These are phyloP conservation scores for Erysimum cheiri DNA, from an alignment of 441 rosid species.

Conservation along the genomic window DNA sequence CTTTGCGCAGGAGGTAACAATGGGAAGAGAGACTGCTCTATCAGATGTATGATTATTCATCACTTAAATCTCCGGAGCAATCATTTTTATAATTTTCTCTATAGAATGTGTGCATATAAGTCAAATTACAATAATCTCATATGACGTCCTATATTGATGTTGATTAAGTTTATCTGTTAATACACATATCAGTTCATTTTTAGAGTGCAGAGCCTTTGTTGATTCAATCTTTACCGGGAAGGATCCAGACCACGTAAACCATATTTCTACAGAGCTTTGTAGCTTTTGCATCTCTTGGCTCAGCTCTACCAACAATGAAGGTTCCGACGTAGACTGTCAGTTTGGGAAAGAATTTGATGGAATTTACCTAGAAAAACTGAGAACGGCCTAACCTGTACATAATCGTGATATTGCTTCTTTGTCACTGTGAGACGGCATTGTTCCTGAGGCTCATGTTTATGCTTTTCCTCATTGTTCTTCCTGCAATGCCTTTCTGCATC, in stretches of 20 bases:
- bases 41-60: slow-evolving; percentile 20
- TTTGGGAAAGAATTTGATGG: slow-evolving; percentile 19
- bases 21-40: slow-evolving; percentile 54
- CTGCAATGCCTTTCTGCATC: slow-evolving; percentile 95
- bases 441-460: slow-evolving; percentile 86
- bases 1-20: slow-evolving; percentile 58
- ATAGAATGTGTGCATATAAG: slow-evolving; percentile 34
- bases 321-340: slow-evolving; percentile 29
- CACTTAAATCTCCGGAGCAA: slow-evolving; percentile 17
- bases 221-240: slow-evolving; percentile 27
- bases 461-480: slow-evolving; percentile 92
- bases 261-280: slow-evolving; percentile 22
- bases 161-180: slow-evolving; percentile 27
- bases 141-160: slow-evolving; percentile 25
- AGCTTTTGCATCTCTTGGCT: slow-evolving; percentile 33
- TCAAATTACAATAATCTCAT: slow-evolving; percentile 40
- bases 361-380: slow-evolving; percentile 14
- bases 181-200: slow-evolving; percentile 38
- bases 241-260: slow-evolving; percentile 25
- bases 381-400: slow-evolving; percentile 39
- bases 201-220: slow-evolving; percentile 34
- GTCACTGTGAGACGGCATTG: slow-evolving; percentile 40
- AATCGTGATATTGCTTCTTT: slow-evolving; percentile 30
- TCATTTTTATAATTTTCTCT: slow-evolving; percentile 19
- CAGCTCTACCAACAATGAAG: slow-evolving; percentile 29